Base-by-base conservation (phyloP, 2,329 filamentous ascomycete genomes). In the Fusarium pininemorale region DNA sequence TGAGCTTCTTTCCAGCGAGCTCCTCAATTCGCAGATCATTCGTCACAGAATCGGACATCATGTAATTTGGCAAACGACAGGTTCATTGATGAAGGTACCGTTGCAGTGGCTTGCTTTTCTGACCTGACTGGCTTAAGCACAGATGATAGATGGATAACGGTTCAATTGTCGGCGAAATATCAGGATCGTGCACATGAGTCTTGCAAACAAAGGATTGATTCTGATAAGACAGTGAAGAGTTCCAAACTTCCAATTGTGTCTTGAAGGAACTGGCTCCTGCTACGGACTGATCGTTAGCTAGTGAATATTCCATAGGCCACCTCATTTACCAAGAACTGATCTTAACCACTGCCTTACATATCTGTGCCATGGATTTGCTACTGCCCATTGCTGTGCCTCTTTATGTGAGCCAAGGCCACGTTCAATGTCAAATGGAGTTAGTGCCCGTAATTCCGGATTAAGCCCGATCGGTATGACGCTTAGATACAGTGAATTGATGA, bases 321-420 rank as follows among this genome's bases (percentile, higher is more conserved):
- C 2, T 15, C 7, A 14, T 26, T 35, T 4, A 7, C 28, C 22
- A 32, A 20, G 15, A 51, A 51, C 0, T 24, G 12, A 14, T 35
- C 7, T 10, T 35, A 3, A 7, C 16, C 8, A 7, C 1, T 32
- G 7, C 22, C 6, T 14, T 24, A 9, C 2, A 50, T 5, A 7
- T 10, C 10, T 30, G 7, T 24, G 18, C 7, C 4, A 26, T n/a
- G 6, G 6, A 47, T 7, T 22, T 22, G 26, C 4, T 12, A 11
- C 4, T 18, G 37, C 12, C 18, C 9, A 6, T 7, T 55, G 1
- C 24, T 16, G 15, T 56, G 54, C 20, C 24, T 56, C 7, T 14
- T 30, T 20, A 13, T 28, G 35, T 22, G 8, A 28, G 11, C 14
- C 5, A n/a, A 6, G 26, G 12, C n/a, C 15, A 2, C 37, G 14